Evolutionary conservation across 2,329 filamentous ascomycete genomes (phyloP), one percentile per base, ranked within the genome.

Genomic region (Tolypocladium guangdongense): DNA sequence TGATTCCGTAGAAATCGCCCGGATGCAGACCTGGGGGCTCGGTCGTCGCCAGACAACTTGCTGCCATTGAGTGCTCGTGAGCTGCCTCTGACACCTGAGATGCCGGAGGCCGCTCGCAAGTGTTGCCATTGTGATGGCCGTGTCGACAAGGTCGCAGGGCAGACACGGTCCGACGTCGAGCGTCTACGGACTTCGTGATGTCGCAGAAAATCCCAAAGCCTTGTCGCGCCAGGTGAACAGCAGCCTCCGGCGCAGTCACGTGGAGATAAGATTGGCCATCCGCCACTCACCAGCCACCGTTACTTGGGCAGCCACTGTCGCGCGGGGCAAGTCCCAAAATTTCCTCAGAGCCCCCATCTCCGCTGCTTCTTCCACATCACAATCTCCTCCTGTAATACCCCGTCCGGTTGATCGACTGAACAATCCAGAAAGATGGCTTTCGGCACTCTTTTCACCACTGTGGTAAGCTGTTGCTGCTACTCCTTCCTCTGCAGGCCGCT

Each of bases 401-500:
- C 56, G 30, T 43, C 49, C 27, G 22, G 36, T 46, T 50, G 18
- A 43, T 56, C 55, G 55, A 57, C 59, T 30, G 30, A 52, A 52
- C 30, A 46, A 59, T 62, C 66, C 69, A 68, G 71, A 78, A 89
- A 82, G 74, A 95, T 95, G 87, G 81, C 88, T 71, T 97, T 99
- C 83, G 93, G 93, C 78, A 99, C 95, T 81, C 84, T 99, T 70
- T 97, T 93, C 84, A 88, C 87, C 72, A 83, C 82, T 74, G 72
- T 82, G 77, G 92, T 95, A 85, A 64, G 73, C 50, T 56, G 53
- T 39, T 24, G 10, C 27, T 20, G 18, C 18, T 33, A 7, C 51
- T 27, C n/a, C 11, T n/a, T 55, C 20, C 37, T 58, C 54, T 60
- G 11, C 35, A 36, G 18, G 7, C 12, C 20, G 7, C 6, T 55